phyloP scores from a whole-genome alignment of 148 eudicot genomes.

The Selenicereus undatus region DNA sequence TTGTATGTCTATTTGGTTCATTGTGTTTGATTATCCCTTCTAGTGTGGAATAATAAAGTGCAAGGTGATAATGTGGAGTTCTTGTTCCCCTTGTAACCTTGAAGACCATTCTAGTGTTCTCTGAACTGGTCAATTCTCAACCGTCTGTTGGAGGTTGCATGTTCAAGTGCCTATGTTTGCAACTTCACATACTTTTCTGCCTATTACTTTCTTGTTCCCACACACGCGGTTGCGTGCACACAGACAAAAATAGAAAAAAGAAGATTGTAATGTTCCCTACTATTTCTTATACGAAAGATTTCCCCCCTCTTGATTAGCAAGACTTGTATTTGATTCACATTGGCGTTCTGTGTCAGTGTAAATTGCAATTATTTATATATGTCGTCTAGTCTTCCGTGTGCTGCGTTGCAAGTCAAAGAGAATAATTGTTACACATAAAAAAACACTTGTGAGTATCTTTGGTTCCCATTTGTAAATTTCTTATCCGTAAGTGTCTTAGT shows the following conservation, averaged over 20 bases:
- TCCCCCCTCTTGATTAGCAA: background rate
- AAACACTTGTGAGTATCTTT: constrained; percentile 71
- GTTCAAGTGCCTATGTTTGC: background rate
- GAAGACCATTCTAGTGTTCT: background rate
- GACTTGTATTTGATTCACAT: background rate
- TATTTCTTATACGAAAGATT: too few species aligned
- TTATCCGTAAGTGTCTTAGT: background rate
- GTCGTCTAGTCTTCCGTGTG: constrained; percentile 67
- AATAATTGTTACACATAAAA: constrained; percentile 95
- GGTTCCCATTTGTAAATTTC: constrained; percentile 1
- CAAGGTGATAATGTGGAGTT: background rate
- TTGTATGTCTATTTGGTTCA: background rate
- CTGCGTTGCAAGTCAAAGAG: constrained; percentile 97
- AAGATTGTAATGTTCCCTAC: background rate
- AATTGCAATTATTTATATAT: constrained; percentile 5
- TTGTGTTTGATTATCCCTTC: background rate
- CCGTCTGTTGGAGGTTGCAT: background rate
- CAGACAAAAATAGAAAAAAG: background rate
- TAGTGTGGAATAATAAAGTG: background rate
- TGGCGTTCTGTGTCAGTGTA: background rate
- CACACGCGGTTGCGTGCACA: too few species aligned
- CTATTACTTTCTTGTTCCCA: background rate
- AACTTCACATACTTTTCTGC: background rate
- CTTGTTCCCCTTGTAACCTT: background rate
- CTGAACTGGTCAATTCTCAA: background rate